These are phyloP conservation scores for Adiantum capillusveneris DNA, from an alignment of 75 land plant species.

Conservation along the genomic window DNA sequence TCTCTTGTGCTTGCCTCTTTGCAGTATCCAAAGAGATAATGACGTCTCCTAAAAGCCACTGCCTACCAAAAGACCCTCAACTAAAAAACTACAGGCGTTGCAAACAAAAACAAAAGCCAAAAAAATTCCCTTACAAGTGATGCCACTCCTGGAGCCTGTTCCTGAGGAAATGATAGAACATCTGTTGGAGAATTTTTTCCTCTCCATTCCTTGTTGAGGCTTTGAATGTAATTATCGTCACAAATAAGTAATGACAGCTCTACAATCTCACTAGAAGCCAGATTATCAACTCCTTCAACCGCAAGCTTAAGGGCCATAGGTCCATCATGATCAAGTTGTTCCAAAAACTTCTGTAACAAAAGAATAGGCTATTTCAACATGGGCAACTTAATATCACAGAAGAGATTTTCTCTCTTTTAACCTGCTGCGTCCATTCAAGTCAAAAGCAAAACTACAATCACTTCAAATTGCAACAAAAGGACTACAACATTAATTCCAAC, in stretches of 20 bases:
- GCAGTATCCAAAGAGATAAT: conserved; percentile 96
- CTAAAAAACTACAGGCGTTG: background rate
- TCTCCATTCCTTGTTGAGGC: conserved; percentile 85
- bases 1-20: conserved; percentile 82
- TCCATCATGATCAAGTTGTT: conserved; percentile 76
- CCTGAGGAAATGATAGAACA: conserved; percentile 84
- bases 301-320: conserved; percentile 85
- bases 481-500: no score
- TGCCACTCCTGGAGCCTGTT: conserved; percentile 47
- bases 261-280: conserved; percentile 58
- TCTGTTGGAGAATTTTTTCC: conserved; percentile 82
- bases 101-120: no score
- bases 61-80: conserved; percentile 14
- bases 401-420: no score
- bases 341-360: conserved; percentile 50
- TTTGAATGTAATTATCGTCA: conserved; percentile 74
- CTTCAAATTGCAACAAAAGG: no score
- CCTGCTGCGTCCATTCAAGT: no score
- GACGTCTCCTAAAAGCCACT: conserved; percentile 90
- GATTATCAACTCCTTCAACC: conserved; percentile 52
- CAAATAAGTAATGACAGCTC: conserved; percentile 85
- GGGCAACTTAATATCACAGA: no score
- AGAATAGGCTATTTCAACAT: no score
- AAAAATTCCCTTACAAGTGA: conserved; percentile 50
- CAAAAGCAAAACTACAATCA: no score